Conservation (phyloP, 2,329 filamentous ascomycete species). For the Arthrobotrys conoides region DNA sequence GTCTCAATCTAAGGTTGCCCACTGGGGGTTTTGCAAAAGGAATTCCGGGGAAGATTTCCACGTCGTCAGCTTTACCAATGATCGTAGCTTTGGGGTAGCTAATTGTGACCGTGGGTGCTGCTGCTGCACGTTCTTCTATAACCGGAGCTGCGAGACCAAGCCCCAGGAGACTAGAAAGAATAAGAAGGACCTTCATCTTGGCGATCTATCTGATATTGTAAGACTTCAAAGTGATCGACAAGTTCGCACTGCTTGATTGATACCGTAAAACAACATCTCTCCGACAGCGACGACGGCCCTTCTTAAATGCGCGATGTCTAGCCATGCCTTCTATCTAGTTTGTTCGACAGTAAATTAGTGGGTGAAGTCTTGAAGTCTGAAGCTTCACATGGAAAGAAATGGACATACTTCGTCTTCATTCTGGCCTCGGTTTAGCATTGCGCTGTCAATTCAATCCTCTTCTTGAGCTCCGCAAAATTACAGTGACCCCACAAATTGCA, state of each 20-base stretch:
- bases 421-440: conserved; percentile 45
- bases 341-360: conserved; percentile 4
- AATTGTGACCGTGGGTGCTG: conserved; percentile 72
- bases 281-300: conserved; percentile 31
- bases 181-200: conserved; percentile 55
- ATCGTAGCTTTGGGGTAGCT: conserved; percentile 71
- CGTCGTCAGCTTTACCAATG: conserved; percentile 69
- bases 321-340: neutral
- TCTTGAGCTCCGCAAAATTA: conserved; percentile 23
- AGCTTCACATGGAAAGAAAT: conserved; percentile 47
- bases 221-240: conserved; percentile 6
- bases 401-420: neutral
- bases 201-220: conserved; percentile 9
- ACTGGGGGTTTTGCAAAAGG: conserved; percentile 74
- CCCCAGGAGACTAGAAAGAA: conserved; percentile 35
- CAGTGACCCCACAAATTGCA: conserved; percentile 20
- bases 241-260: conserved; percentile 11
- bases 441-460: conserved; percentile 19
- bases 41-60: conserved; percentile 75
- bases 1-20: conserved; percentile 70
- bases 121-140: conserved; percentile 69
- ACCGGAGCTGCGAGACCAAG: conserved; percentile 62
- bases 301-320: conserved; percentile 45
- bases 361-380: neutral
- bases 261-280: conserved; percentile 3